These are phyloP conservation scores for Scheffersomyces titani DNA, from an alignment of 1,139 yeast genomes.

Conservation along the genomic window DNA sequence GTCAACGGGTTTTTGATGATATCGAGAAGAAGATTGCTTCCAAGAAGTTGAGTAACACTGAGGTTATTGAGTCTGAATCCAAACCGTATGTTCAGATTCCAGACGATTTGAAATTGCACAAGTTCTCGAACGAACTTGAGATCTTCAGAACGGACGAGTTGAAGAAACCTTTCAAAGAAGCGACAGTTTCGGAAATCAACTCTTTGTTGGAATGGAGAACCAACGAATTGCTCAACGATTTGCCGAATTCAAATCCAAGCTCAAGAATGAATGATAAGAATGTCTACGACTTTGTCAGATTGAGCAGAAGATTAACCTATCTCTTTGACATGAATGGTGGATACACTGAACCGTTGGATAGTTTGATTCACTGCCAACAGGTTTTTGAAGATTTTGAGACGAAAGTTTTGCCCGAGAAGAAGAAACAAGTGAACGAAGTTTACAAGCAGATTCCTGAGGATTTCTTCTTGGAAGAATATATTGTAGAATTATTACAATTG, in stretches of 20 bases:
- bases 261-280: slow-evolving; percentile 9
- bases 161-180: slow-evolving; percentile 8
- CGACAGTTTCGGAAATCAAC: slow-evolving; percentile 14
- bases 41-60: slow-evolving; percentile 2
- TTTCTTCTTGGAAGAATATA: slow-evolving; percentile 36
- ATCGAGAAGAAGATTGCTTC: slow-evolving; percentile 20
- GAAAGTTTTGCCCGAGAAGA: slow-evolving; percentile 7
- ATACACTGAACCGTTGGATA: slow-evolving; percentile 19
- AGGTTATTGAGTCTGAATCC: background rate
- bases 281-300: slow-evolving; percentile 11
- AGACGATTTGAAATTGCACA: slow-evolving; percentile 21
- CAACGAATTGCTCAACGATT: slow-evolving; percentile 14
- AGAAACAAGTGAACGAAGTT: slow-evolving; percentile 3
- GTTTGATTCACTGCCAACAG: slow-evolving; percentile 16
- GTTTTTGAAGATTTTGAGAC: slow-evolving; percentile 16
- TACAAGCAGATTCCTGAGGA: slow-evolving; percentile 42
- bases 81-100: slow-evolving; percentile 21
- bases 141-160: slow-evolving; percentile 14
- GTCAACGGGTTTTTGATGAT: slow-evolving; percentile 24
- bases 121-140: slow-evolving; percentile 14
- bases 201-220: slow-evolving; percentile 19
- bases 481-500: slow-evolving; percentile 31
- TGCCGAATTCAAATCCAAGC: slow-evolving; percentile 2
- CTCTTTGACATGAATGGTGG: slow-evolving; percentile 22
- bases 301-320: slow-evolving; percentile 14